Percentiles rank a stretch among this genome's conserved stretches.
Evolutionary conservation across 495 filamentous ascomycete species (phyloP).

Genomic region (Penicillium dipodomyicola): DNA sequence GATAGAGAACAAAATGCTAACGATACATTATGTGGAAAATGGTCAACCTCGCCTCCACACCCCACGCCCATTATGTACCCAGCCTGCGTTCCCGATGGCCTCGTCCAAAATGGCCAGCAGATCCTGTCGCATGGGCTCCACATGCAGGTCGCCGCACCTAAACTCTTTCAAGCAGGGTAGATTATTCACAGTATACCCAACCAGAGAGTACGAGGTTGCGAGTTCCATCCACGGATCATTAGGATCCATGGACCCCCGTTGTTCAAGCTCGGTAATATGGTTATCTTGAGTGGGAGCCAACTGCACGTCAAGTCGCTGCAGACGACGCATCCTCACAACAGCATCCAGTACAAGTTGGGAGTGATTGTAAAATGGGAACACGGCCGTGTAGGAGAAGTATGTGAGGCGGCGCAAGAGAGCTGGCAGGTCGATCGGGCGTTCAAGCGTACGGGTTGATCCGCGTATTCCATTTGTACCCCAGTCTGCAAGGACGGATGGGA

Average conservation of each 20-base stretch:
- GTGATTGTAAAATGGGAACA: slow-evolving; percentile 49
- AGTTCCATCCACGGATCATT: slow-evolving; percentile 49
- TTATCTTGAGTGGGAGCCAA: slow-evolving; percentile 34
- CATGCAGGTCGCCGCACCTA: slow-evolving; percentile 29
- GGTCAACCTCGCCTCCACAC: slow-evolving; percentile 1
- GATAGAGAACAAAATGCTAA: background rate
- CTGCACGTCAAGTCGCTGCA: slow-evolving; percentile 32
- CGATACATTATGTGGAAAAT: background rate
- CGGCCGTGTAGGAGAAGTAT: slow-evolving; percentile 40
- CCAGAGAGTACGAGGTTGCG: slow-evolving; percentile 38
- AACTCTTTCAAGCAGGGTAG: slow-evolving; percentile 29
- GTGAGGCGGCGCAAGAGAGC: slow-evolving; percentile 25
- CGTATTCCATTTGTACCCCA: slow-evolving; percentile 26
- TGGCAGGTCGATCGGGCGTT: slow-evolving; percentile 5
- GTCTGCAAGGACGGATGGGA: slow-evolving; percentile 36
- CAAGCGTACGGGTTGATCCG: background rate
- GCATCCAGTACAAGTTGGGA: slow-evolving; percentile 36
- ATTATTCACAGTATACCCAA: slow-evolving; percentile 32
- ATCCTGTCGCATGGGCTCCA: slow-evolving; percentile 32
- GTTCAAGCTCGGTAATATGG: slow-evolving; percentile 36
- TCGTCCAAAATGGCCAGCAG: slow-evolving; percentile 25
- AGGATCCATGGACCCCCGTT: slow-evolving; percentile 42
- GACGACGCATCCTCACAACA: slow-evolving; percentile 28
- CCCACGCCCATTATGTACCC: slow-evolving; percentile 30
- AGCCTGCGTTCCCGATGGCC: slow-evolving; percentile 23